These are phyloP conservation scores for Aspergillus eucalypticola DNA, from an alignment of 2,329 filamentous ascomycete species.

Conservation along the genomic window DNA sequence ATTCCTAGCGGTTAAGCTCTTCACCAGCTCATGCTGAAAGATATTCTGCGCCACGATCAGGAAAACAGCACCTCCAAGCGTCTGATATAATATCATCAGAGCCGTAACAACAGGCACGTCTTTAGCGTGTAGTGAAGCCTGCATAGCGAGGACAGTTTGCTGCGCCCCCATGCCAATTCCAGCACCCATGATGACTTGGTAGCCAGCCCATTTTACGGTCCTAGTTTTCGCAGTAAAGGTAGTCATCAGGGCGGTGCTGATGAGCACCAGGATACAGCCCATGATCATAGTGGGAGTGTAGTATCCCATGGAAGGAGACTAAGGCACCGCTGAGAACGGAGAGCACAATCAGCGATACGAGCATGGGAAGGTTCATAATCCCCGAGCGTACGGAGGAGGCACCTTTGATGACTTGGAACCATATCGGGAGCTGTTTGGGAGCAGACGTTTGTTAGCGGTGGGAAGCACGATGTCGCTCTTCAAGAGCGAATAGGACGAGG, in stretches of 20 bases:
- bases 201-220: conserved; percentile 3
- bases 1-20: background rate
- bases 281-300: background rate
- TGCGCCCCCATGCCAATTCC: conserved; percentile 11
- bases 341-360: background rate
- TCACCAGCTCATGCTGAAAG: background rate
- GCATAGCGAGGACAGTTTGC: conserved; percentile 30
- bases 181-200: conserved; percentile 13
- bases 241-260: background rate
- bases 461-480: too few species aligned
- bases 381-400: background rate
- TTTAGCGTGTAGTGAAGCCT: conserved; percentile 34
- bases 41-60: conserved; percentile 51
- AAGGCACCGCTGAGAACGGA: background rate
- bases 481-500: background rate
- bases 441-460: background rate
- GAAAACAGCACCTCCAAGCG: conserved; percentile 46
- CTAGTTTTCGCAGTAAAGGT: background rate
- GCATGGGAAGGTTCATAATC: background rate
- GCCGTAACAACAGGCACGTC: conserved; percentile 38
- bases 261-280: background rate
- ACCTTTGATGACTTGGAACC: background rate
- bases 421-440: background rate
- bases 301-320: background rate
- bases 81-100: conserved; percentile 36